Percentiles rank a stretch among this genome's conserved stretches.
phyloP scores from a whole-genome alignment of 2,329 filamentous ascomycete genomes.

The Beauveria sp. region DNA sequence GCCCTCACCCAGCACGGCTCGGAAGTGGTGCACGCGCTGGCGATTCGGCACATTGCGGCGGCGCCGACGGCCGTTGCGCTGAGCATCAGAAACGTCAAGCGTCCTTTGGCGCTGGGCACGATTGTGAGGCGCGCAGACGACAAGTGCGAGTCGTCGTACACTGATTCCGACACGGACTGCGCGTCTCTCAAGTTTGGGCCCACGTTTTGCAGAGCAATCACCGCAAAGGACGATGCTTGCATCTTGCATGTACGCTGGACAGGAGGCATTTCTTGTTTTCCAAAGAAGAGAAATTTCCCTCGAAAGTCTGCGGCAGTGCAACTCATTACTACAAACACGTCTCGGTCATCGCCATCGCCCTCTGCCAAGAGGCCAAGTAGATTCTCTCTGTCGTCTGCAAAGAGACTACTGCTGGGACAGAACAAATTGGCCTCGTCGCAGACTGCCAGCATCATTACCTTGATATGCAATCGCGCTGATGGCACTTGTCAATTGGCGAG shows the following conservation, averaged over 20 bases:
- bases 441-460: background rate
- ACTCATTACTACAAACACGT: background rate
- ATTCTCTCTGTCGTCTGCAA: background rate
- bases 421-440: constrained; percentile 22
- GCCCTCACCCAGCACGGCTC: constrained; percentile 91
- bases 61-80: constrained; percentile 72
- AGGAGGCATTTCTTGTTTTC: background rate
- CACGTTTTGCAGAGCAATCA: constrained; percentile 62
- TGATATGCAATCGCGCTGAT: background rate
- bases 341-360: background rate
- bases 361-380: background rate
- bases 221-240: constrained; percentile 92
- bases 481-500: background rate
- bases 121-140: constrained; percentile 38
- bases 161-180: constrained; percentile 54
- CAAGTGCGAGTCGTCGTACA: background rate
- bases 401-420: background rate
- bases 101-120: constrained; percentile 69
- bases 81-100: constrained; percentile 86
- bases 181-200: constrained; percentile 47
- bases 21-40: constrained; percentile 96
- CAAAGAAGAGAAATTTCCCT: background rate
- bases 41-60: constrained; percentile 91
- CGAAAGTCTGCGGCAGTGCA: background rate
- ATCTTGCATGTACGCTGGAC: constrained; percentile 37